Percentiles rank a stretch among this genome's conserved stretches.
phyloP scores from a whole-genome alignment of 1,284 basidiomycete species.

The Tilletia horrida region DNA sequence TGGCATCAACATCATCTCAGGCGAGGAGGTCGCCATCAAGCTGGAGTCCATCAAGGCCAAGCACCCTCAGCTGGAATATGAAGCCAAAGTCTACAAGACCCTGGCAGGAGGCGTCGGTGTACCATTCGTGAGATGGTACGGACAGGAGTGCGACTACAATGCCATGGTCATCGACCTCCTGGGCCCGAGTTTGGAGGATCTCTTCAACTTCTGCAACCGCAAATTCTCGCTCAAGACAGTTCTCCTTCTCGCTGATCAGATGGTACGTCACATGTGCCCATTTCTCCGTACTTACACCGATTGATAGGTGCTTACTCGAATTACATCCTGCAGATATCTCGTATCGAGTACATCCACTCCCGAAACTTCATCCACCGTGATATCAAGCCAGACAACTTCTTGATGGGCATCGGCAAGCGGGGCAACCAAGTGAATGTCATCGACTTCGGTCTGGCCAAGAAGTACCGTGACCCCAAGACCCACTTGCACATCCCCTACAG shows the following conservation, averaged over 20 bases:
- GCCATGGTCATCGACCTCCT: conserved; percentile 98
- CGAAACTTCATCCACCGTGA: conserved; percentile 99
- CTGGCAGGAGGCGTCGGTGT: conserved; percentile 96
- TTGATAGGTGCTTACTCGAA: not conserved
- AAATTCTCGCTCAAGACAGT: conserved; percentile 98
- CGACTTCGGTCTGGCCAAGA: conserved; percentile 98
- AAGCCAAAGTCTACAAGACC: conserved; percentile 67
- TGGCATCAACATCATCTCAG: conserved; percentile 99
- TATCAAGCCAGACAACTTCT: conserved; percentile 98
- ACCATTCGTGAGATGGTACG: conserved; percentile 97
- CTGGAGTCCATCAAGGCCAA: conserved; percentile 99
- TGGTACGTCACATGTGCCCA: conserved; percentile 62
- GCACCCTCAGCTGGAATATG: conserved; percentile 99
- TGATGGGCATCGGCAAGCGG: conserved; percentile 99
- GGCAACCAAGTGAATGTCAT: conserved; percentile 99
- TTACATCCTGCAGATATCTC: conserved; percentile 71
- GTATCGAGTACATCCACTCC: conserved; percentile 98
- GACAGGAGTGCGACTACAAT: conserved; percentile 98
- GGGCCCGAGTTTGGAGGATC: conserved; percentile 93
- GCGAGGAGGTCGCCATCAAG: conserved; percentile 99
- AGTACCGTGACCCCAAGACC: conserved; percentile 98
- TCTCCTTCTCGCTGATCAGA: conserved; percentile 89
- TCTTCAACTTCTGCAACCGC: conserved; percentile 99
- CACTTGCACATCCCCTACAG: conserved; percentile 98
- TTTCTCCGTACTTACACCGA: not conserved